Evolutionary conservation across 257 asterid genomes (phyloP).

Genomic region (Agastache rugosa): DNA sequence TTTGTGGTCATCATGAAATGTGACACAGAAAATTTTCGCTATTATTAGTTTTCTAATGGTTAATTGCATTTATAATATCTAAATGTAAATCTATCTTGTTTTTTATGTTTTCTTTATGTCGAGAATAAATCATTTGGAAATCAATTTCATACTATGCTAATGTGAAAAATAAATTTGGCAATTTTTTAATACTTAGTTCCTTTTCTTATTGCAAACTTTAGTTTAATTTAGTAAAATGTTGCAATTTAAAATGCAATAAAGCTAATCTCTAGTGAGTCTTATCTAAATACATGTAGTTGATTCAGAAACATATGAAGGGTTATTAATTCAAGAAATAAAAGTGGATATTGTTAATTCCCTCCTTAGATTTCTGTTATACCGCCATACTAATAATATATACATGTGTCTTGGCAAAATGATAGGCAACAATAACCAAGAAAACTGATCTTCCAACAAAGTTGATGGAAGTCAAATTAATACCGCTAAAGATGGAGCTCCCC

Average conservation of each 20-base stretch:
- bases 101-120: no score
- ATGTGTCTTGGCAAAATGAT: constrained; percentile 43
- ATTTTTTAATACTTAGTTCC: no score
- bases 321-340: not conserved
- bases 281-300: not conserved
- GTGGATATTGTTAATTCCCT: constrained; percentile 24
- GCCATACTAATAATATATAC: constrained; percentile 25
- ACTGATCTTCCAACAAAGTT: constrained; percentile 35
- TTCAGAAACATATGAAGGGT: not conserved
- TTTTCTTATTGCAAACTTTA: no score
- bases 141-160: no score
- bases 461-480: constrained; percentile 38
- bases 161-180: no score
- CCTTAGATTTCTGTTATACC: constrained; percentile 30
- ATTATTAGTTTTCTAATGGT: not conserved
- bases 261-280: no score
- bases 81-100: no score
- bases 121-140: no score
- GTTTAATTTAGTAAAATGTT: no score
- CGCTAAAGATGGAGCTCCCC: constrained; percentile 64
- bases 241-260: no score
- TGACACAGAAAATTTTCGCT: not conserved
- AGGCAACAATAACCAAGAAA: constrained; percentile 39
- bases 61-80: not conserved
- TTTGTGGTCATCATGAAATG: not conserved